Evolutionary conservation across 257 asterid genomes (phyloP).

Genomic region (Jacaranda copaia): DNA sequence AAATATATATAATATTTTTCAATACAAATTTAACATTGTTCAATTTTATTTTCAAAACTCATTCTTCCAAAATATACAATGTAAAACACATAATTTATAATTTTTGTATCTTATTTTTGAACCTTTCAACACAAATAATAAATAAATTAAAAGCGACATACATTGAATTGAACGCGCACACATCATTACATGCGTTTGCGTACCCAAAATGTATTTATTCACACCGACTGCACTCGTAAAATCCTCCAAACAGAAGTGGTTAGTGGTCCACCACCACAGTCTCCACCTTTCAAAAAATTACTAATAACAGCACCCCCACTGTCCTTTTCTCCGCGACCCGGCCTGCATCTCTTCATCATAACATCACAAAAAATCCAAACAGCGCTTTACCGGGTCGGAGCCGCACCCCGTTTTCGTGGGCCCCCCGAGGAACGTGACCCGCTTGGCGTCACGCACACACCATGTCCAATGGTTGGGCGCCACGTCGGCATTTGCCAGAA

Average conservation of each 20-base stretch:
- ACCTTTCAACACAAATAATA: too few species aligned
- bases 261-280: too few species aligned
- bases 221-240: not conserved
- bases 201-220: not conserved
- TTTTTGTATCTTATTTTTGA: too few species aligned
- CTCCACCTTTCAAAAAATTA: too few species aligned
- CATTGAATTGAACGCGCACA: not conserved
- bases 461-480: conserved; percentile 24
- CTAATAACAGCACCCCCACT: not conserved
- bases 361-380: conserved; percentile 19
- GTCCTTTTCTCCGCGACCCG: not conserved
- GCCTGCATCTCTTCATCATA: not conserved
- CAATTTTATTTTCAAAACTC: too few species aligned
- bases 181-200: not conserved
- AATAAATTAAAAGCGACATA: not conserved
- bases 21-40: too few species aligned
- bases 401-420: conserved; percentile 21
- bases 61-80: too few species aligned
- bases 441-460: conserved; percentile 28
- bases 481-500: conserved; percentile 43
- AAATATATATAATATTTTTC: too few species aligned
- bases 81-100: too few species aligned
- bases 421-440: conserved; percentile 46
- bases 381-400: conserved; percentile 30
- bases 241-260: not conserved